Percentiles rank a stretch among this genome's conserved stretches.
phyloP scores from a whole-genome alignment of 495 filamentous ascomycete genomes.

The Durotheca rogersii region DNA sequence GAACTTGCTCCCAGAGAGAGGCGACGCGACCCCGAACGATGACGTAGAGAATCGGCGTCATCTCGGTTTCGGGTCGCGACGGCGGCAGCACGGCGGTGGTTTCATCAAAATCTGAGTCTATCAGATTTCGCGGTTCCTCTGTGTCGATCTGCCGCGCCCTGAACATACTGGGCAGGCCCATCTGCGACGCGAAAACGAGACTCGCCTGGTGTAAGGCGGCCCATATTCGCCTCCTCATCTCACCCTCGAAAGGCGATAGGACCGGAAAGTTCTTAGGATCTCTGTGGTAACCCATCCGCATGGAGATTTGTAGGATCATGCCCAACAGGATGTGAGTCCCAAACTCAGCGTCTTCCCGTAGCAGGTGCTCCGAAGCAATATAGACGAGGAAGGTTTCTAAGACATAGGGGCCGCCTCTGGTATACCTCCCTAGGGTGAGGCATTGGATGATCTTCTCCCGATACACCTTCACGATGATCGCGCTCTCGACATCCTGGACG shows the following conservation, averaged over 20 bases:
- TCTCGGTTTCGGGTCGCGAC: conserved; percentile 38
- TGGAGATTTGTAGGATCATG: conserved; percentile 44
- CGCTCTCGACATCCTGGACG: not conserved
- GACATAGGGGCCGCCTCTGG: conserved; percentile 35
- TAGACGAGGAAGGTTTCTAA: conserved; percentile 38
- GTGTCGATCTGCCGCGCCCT: conserved; percentile 41
- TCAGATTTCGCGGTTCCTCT: conserved; percentile 44
- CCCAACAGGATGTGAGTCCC: conserved; percentile 37
- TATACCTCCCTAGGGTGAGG: conserved; percentile 37
- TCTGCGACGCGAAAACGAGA: conserved; percentile 29
- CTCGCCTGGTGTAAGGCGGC: conserved; percentile 34
- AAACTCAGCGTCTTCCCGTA: conserved; percentile 33
- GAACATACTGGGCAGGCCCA: conserved; percentile 43
- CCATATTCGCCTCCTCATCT: conserved; percentile 43
- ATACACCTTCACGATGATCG: conserved; percentile 15
- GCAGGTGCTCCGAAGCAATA: conserved; percentile 33
- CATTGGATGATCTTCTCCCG: conserved; percentile 41
- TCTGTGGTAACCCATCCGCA: conserved; percentile 59
- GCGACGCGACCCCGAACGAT: conserved; percentile 44
- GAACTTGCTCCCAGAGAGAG: conserved; percentile 45
- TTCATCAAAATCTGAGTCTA: conserved; percentile 48
- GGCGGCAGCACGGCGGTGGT: conserved; percentile 35
- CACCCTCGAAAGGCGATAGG: conserved; percentile 43
- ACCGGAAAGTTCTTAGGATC: conserved; percentile 53
- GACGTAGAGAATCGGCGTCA: conserved; percentile 41